These are phyloP conservation scores for Xylariaceae sp. DNA, from an alignment of 2,329 filamentous ascomycete species.

Conservation along the genomic window DNA sequence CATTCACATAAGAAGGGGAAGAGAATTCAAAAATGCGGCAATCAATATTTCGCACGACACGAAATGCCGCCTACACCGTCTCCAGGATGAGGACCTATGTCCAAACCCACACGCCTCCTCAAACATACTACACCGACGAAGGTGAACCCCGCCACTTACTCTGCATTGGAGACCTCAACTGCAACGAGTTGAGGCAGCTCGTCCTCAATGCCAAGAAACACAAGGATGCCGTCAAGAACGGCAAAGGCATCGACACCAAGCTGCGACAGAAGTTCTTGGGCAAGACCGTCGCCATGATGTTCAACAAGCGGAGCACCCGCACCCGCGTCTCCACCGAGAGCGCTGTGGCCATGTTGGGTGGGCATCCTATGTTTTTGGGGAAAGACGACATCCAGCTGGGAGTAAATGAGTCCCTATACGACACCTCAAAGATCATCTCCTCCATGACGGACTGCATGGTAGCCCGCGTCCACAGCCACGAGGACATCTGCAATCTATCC, in stretches of 20 bases:
- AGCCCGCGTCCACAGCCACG: slow-evolving; percentile 71
- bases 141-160: slow-evolving; percentile 73
- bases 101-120: no score
- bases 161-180: slow-evolving; percentile 81
- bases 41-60: slow-evolving; percentile 18
- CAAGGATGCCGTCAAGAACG: slow-evolving; percentile 74
- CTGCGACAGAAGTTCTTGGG: slow-evolving; percentile 63
- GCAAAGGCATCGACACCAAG: slow-evolving; percentile 53
- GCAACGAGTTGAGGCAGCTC: slow-evolving; percentile 73
- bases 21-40: slow-evolving; percentile 23
- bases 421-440: slow-evolving; percentile 89
- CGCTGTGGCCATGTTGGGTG: slow-evolving; percentile 82
- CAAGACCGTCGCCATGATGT: slow-evolving; percentile 89
- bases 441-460: slow-evolving; percentile 86
- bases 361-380: slow-evolving; percentile 93
- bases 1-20: neutral
- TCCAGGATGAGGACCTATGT: slow-evolving; percentile 45
- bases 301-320: slow-evolving; percentile 91
- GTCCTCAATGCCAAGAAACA: slow-evolving; percentile 76
- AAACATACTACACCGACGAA: slow-evolving; percentile 14
- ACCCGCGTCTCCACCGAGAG: slow-evolving; percentile 92
- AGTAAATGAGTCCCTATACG: slow-evolving; percentile 91
- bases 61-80: slow-evolving; percentile 37
- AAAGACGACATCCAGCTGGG: slow-evolving; percentile 96
- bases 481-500: slow-evolving; percentile 68